Conservation (phyloP, 257 asterid genomes). For the Fraxinus quadrangulata region DNA sequence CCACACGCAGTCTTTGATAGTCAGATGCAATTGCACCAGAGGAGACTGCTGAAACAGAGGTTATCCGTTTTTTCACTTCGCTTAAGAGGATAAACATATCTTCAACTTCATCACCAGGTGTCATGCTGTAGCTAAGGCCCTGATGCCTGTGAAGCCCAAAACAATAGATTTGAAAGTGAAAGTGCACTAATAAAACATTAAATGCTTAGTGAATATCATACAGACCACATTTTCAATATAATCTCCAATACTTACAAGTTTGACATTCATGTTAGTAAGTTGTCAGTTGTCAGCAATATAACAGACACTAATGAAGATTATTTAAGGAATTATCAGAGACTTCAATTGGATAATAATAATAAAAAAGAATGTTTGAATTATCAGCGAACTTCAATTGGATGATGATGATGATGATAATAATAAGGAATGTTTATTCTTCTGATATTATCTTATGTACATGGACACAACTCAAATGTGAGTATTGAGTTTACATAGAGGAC, state of each 20-base stretch:
- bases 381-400: background rate
- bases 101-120: slow-evolving; percentile 99
- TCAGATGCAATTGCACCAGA: slow-evolving; percentile 99
- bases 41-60: slow-evolving; percentile 79
- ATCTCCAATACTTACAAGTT: background rate
- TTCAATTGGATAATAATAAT: background rate
- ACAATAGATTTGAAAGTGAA: slow-evolving; percentile 21
- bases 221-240: slow-evolving; percentile 8
- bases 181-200: slow-evolving; percentile 5
- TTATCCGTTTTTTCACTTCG: slow-evolving; percentile 81
- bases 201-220: background rate
- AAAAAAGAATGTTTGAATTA: background rate
- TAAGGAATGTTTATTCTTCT: background rate
- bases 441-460: background rate
- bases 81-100: slow-evolving; percentile 82
- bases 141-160: slow-evolving; percentile 57
- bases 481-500: background rate
- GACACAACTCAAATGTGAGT: background rate
- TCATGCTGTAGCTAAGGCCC: slow-evolving; percentile 75
- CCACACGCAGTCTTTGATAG: slow-evolving; percentile 94
- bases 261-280: slow-evolving; percentile 1
- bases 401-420: background rate
- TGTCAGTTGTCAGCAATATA: background rate
- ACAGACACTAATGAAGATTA: slow-evolving; percentile 1
- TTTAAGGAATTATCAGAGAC: background rate